Evolutionary conservation across 352 stramenopile genomes (phyloP).

Genomic region (Phytopythium boreale): DNA sequence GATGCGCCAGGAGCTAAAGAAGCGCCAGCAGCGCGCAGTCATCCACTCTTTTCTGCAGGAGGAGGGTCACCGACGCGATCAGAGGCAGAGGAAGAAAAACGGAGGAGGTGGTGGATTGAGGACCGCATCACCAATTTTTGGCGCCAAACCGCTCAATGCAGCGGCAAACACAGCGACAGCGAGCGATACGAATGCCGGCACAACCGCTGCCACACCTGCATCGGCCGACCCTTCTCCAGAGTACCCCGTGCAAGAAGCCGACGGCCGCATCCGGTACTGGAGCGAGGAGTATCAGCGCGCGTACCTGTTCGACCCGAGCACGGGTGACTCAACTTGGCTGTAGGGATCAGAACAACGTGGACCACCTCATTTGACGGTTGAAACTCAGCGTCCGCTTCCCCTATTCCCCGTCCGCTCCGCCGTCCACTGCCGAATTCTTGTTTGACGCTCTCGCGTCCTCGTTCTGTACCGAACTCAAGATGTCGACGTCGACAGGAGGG

Average conservation of each 20-base stretch:
- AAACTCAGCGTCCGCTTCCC: background rate
- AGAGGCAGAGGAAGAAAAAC: constrained; percentile 12
- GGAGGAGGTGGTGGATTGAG: background rate
- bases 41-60: constrained; percentile 54
- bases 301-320: constrained; percentile 46
- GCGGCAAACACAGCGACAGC: background rate
- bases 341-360: constrained; percentile 15
- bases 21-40: constrained; percentile 42
- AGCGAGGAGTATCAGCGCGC: constrained; percentile 55
- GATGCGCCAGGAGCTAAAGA: constrained; percentile 41
- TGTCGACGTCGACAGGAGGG: constrained; percentile 4
- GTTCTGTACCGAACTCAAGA: background rate
- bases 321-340: constrained; percentile 43
- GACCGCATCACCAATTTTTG: background rate
- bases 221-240: background rate
- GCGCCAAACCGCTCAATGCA: background rate
- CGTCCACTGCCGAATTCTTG: background rate
- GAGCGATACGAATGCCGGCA: background rate
- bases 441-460: background rate
- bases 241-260: background rate
- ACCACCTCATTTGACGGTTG: constrained; percentile 14
- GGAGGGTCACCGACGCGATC: constrained; percentile 28
- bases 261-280: constrained; percentile 41
- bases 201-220: background rate
- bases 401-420: background rate